A percentile compares a stretch with the other conserved stretches of the same genome.
phyloP scores from a whole-genome alignment of 2,329 filamentous ascomycete species.

The Cytospora paraplurivora region DNA sequence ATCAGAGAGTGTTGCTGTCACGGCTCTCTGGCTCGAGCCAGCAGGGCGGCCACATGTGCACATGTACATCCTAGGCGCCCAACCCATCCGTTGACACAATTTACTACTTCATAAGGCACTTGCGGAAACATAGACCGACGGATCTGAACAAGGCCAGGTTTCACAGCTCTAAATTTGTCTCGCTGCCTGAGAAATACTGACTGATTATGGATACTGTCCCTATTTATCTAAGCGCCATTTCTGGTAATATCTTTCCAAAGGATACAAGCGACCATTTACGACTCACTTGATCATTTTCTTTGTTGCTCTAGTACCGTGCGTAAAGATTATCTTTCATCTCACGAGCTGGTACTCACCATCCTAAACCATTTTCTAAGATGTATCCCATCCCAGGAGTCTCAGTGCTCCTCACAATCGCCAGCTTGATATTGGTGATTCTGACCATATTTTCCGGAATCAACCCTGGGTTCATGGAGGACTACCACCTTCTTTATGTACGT shows the following conservation, averaged over 20 bases:
- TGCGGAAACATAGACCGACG: neutral
- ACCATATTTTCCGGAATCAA: slow-evolving; percentile 43
- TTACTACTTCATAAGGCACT: neutral
- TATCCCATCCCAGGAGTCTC: slow-evolving; percentile 32
- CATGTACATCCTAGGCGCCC: neutral
- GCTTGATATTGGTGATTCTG: slow-evolving; percentile 42
- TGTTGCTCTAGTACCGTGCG: neutral
- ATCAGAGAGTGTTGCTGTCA: slow-evolving; percentile 1
- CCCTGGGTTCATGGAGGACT: slow-evolving; percentile 41
- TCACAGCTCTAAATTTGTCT: neutral
- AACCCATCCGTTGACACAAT: slow-evolving; percentile 9
- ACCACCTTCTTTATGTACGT: slow-evolving; percentile 41
- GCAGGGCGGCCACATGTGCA: slow-evolving; percentile 2
- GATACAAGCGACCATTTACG: neutral
- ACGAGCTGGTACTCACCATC: slow-evolving; percentile 15
- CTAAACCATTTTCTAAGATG: slow-evolving; percentile 12
- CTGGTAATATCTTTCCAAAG: neutral
- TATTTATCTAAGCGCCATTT: slow-evolving; percentile 16
- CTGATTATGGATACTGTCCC: neutral
- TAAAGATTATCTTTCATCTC: neutral
- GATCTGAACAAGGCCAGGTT: neutral
- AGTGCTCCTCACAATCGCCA: slow-evolving; percentile 38
- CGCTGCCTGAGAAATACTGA: neutral
- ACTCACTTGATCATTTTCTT: neutral
- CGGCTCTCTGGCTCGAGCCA: neutral